phyloP scores from a whole-genome alignment of 2,329 filamentous ascomycete species.

The Pezicula rhizophila region DNA sequence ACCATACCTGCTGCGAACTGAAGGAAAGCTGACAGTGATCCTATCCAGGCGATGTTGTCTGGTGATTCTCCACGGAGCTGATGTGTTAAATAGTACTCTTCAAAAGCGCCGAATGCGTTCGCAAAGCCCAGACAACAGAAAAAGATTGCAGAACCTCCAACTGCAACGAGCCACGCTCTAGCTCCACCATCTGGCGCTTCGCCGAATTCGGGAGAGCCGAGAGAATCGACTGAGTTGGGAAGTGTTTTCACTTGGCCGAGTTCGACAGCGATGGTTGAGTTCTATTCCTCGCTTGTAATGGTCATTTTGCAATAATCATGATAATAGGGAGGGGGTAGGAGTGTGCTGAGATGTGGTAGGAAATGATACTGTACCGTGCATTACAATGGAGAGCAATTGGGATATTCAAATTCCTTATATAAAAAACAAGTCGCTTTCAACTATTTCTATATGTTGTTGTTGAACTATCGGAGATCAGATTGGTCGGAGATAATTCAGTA shows the following conservation, averaged over 20 bases:
- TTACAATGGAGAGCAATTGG: no score
- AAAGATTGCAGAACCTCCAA: constrained; percentile 2
- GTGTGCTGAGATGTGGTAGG: background rate
- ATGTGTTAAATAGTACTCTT: constrained; percentile 47
- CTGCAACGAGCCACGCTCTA: constrained; percentile 5
- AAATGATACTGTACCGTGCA: no score
- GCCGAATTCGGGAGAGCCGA: constrained; percentile 39
- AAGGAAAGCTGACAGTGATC: constrained; percentile 46
- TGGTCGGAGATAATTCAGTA: background rate
- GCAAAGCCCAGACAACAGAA: constrained; percentile 30
- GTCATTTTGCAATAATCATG: background rate
- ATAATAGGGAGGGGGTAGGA: background rate
- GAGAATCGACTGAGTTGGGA: constrained; percentile 31
- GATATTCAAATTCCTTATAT: no score
- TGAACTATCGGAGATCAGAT: background rate
- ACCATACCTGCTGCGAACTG: constrained; percentile 46
- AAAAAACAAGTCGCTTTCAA: no score
- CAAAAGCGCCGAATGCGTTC: constrained; percentile 43
- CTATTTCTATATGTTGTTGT: background rate
- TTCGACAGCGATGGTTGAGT: background rate
- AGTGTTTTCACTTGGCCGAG: constrained; percentile 23
- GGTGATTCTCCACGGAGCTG: constrained; percentile 40
- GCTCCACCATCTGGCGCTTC: constrained; percentile 11
- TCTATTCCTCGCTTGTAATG: background rate
- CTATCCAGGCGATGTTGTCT: constrained; percentile 52